Conservation (phyloP, 768 basidiomycete genomes). For the Tubosaeta brunneosetosa region DNA sequence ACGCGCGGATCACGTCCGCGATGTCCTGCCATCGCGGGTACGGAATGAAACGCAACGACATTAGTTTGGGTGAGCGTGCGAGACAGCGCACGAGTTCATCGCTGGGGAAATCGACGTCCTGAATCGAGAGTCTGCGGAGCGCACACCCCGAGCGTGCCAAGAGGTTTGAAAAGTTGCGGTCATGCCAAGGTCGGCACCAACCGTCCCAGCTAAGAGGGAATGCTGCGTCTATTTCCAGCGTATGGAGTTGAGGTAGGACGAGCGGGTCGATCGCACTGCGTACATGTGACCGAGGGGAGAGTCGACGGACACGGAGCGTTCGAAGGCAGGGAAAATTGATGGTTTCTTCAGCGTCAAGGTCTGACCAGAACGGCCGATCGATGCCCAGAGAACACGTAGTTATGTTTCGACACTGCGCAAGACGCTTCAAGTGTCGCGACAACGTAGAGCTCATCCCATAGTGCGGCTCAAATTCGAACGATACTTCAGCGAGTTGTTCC, state of each 20-base stretch:
- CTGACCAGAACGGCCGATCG: slow-evolving; percentile 1
- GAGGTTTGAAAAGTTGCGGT: slow-evolving; percentile 13
- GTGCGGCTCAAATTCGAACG: slow-evolving; percentile 10
- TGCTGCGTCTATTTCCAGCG: slow-evolving; percentile 18
- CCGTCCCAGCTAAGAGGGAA: not conserved
- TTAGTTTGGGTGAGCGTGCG: slow-evolving; percentile 8
- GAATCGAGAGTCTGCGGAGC: slow-evolving; percentile 13
- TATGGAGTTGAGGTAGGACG: slow-evolving; percentile 14
- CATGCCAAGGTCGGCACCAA: slow-evolving; percentile 4
- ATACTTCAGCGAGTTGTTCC: slow-evolving; percentile 11
- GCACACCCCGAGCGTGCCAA: slow-evolving; percentile 14
- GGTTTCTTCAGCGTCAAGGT: not conserved
- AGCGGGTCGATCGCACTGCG: slow-evolving; percentile 7
- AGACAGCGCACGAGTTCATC: slow-evolving; percentile 20
- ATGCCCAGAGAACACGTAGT: slow-evolving; percentile 18
- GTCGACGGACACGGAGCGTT: slow-evolving; percentile 18
- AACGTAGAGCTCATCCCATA: slow-evolving; percentile 2
- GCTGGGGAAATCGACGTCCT: slow-evolving; percentile 13
- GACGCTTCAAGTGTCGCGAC: slow-evolving; percentile 4
- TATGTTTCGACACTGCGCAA: slow-evolving; percentile 16
- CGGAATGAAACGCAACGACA: slow-evolving; percentile 13
- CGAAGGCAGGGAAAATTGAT: slow-evolving; percentile 11
- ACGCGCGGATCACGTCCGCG: slow-evolving; percentile 1
- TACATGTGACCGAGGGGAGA: not conserved
- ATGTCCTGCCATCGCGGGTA: slow-evolving; percentile 15